Percentiles rank a stretch among this genome's conserved stretches.
These are phyloP conservation scores for Fraxinus baroniana DNA, from an alignment of 305 asterid genomes.

Conservation along the genomic window DNA sequence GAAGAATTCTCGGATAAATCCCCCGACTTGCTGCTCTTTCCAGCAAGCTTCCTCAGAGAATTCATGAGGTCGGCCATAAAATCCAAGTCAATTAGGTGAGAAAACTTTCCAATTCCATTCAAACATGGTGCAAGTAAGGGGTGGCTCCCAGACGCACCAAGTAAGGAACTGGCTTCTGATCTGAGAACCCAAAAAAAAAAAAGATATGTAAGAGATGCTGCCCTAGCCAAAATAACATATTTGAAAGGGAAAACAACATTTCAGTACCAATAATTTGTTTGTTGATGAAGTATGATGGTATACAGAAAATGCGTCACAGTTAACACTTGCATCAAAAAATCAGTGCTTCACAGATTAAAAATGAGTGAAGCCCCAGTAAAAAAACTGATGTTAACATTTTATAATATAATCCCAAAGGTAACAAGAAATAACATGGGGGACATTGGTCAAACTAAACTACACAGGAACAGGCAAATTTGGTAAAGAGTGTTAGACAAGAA, in stretches of 20 bases:
- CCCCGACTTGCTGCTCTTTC: slow-evolving; percentile 41
- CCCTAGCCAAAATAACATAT: neutral
- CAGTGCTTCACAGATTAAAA: neutral
- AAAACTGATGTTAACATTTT: neutral
- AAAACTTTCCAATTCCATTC: slow-evolving; percentile 81
- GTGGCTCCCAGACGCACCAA: slow-evolving; percentile 50
- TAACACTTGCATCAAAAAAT: neutral
- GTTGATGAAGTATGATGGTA: neutral
- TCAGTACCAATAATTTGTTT: neutral
- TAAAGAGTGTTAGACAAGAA: neutral
- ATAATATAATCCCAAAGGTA: neutral
- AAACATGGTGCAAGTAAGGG: slow-evolving; percentile 88
- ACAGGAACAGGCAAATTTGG: neutral
- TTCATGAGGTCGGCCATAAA: slow-evolving; percentile 93
- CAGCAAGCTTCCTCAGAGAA: slow-evolving; percentile 76
- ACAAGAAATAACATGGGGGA: neutral
- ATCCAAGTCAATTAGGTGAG: slow-evolving; percentile 86
- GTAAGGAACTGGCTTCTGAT: slow-evolving; percentile 42
- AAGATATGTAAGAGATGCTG: slow-evolving; percentile 7
- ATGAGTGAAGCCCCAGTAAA: neutral
- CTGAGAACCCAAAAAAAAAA: slow-evolving; percentile 37
- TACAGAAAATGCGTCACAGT: neutral
- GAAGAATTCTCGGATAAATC: slow-evolving; percentile 43
- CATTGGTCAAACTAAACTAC: neutral
- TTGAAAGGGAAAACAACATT: neutral